Evolutionary conservation across 1,139 yeast species (phyloP), one percentile per base, ranked within the genome.

Genomic region (Saccharomyces hybrid): DNA sequence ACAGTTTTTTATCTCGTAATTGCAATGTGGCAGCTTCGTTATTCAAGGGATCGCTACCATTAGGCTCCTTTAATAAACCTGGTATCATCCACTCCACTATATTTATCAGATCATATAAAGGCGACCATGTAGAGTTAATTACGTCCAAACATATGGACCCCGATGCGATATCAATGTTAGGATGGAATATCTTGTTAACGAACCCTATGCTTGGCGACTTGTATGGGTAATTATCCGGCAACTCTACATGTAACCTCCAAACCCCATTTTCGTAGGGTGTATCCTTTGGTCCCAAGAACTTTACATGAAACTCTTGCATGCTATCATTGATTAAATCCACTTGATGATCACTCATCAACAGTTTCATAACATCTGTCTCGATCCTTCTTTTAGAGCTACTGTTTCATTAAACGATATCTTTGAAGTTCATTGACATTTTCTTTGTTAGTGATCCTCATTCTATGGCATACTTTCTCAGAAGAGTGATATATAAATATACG

Each of bases 81-180:
- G 99, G 99, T 60, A 93, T 75, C 74, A 93, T 93, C 67, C 90
- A 86, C 67, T 93, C 98, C 69, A 93, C 90, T 44, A 93, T 88
- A 70, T 93, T 93, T 62, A 86, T 77, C 63, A 91, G 78, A 52
- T 93, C 98, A 75, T 90, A 93, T 91, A 93, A 88, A 2, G 99
- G 99, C 48, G 96, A 87, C 99, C 99, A 93, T 0, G 98, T 90
- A 68, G 93, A 97, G 71, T 93, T 93, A 62, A 93, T 91, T 38
- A 93, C 99, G 68, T 93, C 99, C 56, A 93, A 81, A 72, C 99
- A 93, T 13, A 93, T 97, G 0, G 95, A 84, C 0, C 99, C 99
- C 3, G 96, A 86, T 30, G 83, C 79, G 67, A 88, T 93, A 66
- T 88, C 96, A 57, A 88, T 88, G 68, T 93, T 93, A 5, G 99